These are phyloP conservation scores for Chaetomium strumarium DNA, from an alignment of 2,329 filamentous ascomycete genomes.

Conservation along the genomic window DNA sequence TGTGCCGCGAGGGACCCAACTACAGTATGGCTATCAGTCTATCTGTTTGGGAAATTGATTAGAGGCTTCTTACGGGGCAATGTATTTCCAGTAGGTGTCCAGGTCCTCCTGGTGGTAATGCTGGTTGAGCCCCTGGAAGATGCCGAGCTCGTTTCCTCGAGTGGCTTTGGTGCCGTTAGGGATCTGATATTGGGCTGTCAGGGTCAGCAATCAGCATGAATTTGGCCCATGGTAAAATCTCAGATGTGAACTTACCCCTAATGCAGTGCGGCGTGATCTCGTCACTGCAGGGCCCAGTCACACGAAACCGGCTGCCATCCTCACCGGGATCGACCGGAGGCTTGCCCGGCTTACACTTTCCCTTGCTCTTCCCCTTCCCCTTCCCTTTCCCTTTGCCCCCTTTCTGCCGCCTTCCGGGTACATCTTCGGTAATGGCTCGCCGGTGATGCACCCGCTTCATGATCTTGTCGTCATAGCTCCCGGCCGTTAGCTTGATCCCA, in stretches of 20 bases:
- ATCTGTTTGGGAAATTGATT: neutral
- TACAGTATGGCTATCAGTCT: neutral
- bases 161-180: conserved; percentile 20
- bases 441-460: conserved; percentile 8
- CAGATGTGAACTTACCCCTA: conserved; percentile 7
- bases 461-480: conserved; percentile 10
- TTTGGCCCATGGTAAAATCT: too few relatives aligned
- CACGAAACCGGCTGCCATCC: conserved; percentile 8
- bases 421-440: neutral
- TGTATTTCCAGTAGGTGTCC: conserved; percentile 20
- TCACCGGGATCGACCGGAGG: conserved; percentile 1
- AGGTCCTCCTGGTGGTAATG: conserved; percentile 28
- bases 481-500: conserved; percentile 40
- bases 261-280: conserved; percentile 22
- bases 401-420: neutral
- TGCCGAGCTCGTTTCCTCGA: conserved; percentile 23
- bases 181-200: conserved; percentile 23
- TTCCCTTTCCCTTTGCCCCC: neutral
- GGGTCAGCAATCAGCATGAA: neutral
- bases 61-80: conserved; percentile 16
- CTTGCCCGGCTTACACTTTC: neutral
- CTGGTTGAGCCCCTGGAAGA: conserved; percentile 25
- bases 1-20: conserved; percentile 26
- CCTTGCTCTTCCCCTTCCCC: neutral
- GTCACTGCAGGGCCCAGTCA: conserved; percentile 17